Evolutionary conservation across 768 basidiomycete species (phyloP), one percentile per base, ranked within the genome.

Genomic region (Boletus rex-veris): DNA sequence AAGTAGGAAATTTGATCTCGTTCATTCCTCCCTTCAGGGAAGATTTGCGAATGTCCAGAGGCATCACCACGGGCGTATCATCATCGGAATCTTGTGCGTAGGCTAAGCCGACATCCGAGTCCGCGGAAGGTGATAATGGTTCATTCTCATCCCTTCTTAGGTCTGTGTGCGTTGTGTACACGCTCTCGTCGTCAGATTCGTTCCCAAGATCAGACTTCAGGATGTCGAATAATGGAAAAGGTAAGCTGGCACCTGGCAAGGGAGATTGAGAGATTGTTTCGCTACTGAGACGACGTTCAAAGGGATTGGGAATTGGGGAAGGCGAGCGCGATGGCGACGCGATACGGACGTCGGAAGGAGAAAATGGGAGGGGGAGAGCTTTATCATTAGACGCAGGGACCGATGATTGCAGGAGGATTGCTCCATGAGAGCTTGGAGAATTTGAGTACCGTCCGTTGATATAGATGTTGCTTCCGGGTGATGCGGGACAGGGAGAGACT

Each of bases 261-360:
- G 66, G 61, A 7, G 62, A 63, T 40, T 62, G 64, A n/a, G 57
- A 48, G 15, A 56, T 53, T 9, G 65, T 73, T 59, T 59, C 69
- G 89, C 95, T 67, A 92, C 96, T 72, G 85, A 98, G 69, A 90
- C 93, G 73, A 90, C 90, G 72, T 84, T 79, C 64, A 85, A 96
- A 67, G 87, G 96, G 66, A 91, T 90, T 79, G 86, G 96, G 92
- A 90, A 97, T 66, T 1, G 64, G 67, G 8, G 69, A 71, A 48
- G 67, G 69, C n/a, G 64, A 60, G 30, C 58, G 64, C 3, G 73
- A 62, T 35, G 67, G 59, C 5, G 64, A 68, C 18, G 61, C 70
- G 37, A 73, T 62, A 51, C 60, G 62, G 28, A 71, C 52, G 26
- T 16, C 45, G 30, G 57, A 56, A 44, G 63, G 48, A 18, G 71